Conservation (phyloP, 805 yeast species). For the Metschnikowia kunwiensis region DNA sequence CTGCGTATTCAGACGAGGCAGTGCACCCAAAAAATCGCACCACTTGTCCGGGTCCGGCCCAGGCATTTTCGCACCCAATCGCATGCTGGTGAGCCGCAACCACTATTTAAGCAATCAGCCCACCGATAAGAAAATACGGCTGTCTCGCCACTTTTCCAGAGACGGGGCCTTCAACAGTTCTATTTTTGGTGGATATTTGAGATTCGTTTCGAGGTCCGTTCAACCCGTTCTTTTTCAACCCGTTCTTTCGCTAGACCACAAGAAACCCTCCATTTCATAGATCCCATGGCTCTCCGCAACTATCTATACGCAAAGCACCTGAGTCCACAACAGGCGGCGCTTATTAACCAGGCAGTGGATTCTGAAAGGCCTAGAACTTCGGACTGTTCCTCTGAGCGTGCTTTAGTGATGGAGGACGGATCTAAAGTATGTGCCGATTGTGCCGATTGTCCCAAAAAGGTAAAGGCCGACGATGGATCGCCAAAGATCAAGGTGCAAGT, state of each 20-base stretch:
- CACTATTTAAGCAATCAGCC: too few relatives aligned
- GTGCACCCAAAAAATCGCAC: conserved; percentile 6
- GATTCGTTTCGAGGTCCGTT: not conserved
- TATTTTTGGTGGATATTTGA: too few relatives aligned
- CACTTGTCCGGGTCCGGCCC: conserved; percentile 8
- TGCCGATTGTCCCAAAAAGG: conserved; percentile 27
- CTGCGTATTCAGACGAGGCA: too few relatives aligned
- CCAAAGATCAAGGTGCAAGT: conserved; percentile 14
- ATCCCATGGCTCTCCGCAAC: conserved; percentile 42
- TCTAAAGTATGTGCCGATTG: conserved; percentile 29
- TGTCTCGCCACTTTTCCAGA: too few relatives aligned
- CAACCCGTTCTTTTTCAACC: not conserved
- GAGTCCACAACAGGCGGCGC: conserved; percentile 19
- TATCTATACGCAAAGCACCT: conserved; percentile 40
- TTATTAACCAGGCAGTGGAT: conserved; percentile 16
- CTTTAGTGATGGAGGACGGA: conserved; percentile 22
- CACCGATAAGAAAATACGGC: too few relatives aligned
- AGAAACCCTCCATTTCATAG: not conserved
- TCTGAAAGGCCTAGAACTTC: not conserved
- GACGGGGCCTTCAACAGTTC: too few relatives aligned
- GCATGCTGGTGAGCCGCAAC: too few relatives aligned
- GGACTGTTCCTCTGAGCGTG: conserved; percentile 14
- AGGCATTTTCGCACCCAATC: conserved; percentile 13
- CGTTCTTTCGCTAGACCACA: not conserved
- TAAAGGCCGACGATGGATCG: conserved; percentile 10